Percentiles rank a stretch among this genome's conserved stretches.
These are phyloP conservation scores for Alternaria gaisen DNA, from an alignment of 2,329 filamentous ascomycete genomes.

Conservation along the genomic window DNA sequence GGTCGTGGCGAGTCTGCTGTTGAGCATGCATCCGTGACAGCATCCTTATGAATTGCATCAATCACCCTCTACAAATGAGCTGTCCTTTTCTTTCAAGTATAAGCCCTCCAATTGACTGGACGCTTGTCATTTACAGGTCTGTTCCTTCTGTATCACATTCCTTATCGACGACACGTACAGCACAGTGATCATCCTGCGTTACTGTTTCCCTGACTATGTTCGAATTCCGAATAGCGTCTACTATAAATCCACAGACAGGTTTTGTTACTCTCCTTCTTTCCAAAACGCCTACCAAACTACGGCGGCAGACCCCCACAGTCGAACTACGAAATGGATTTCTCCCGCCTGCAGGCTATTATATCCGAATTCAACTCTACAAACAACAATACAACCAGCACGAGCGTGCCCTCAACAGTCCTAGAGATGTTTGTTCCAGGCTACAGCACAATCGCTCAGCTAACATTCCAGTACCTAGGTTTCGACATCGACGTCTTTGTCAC, in stretches of 20 bases:
- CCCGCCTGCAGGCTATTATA: conserved; percentile 24
- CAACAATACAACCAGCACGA: neutral
- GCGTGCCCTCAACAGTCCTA: conserved; percentile 53
- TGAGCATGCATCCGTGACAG: neutral
- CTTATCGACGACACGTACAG: too few species aligned
- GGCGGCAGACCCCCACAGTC: neutral
- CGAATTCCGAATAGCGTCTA: neutral
- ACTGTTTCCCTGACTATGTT: too few species aligned
- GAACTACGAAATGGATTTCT: conserved; percentile 32
- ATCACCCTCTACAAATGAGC: neutral
- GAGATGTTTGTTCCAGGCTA: conserved; percentile 57
- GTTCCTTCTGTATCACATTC: neutral
- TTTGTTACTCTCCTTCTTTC: neutral
- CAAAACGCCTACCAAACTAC: neutral
- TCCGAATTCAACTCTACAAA: conserved; percentile 13
- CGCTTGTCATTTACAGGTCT: neutral
- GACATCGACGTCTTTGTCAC: conserved; percentile 61
- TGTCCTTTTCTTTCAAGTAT: neutral
- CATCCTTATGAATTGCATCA: neutral
- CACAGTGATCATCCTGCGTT: too few species aligned
- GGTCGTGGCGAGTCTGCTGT: neutral
- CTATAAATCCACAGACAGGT: neutral
- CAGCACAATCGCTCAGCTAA: conserved; percentile 47
- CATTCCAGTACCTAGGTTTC: conserved; percentile 55
- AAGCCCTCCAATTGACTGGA: neutral